phyloP scores from a whole-genome alignment of 345 rosid genomes.

The Camelina sativa region DNA sequence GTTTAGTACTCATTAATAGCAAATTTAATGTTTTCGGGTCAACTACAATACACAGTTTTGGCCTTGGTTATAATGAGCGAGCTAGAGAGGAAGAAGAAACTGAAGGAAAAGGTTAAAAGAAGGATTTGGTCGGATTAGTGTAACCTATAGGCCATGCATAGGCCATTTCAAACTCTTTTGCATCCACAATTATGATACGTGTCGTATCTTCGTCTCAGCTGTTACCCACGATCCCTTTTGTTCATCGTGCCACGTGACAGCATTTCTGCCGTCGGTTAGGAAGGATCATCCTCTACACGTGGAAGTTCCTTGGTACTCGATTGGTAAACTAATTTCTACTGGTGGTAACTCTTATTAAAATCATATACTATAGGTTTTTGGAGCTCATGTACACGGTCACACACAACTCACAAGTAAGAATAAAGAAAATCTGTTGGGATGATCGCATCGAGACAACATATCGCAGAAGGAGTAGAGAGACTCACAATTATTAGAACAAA shows the following conservation, averaged over 20 bases:
- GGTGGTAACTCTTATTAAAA: conserved; percentile 29
- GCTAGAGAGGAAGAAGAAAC: conserved; percentile 14
- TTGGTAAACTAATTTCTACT: conserved; percentile 26
- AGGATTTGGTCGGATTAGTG: conserved; percentile 48
- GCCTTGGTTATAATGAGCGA: conserved; percentile 17
- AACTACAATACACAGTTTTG: background rate
- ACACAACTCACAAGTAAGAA: background rate
- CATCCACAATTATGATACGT: conserved; percentile 52
- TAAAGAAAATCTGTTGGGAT: background rate
- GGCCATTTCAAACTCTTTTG: conserved; percentile 53
- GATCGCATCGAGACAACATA: background rate
- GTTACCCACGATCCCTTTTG: conserved; percentile 43
- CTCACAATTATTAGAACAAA: background rate
- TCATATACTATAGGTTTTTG: background rate
- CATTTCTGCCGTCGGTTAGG: conserved; percentile 38
- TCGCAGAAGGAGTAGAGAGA: background rate
- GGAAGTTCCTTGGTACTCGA: conserved; percentile 8
- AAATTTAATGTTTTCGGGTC: background rate
- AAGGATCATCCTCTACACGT: conserved; percentile 30
- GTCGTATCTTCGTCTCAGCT: conserved; percentile 35
- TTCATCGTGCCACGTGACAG: conserved; percentile 29
- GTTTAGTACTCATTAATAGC: background rate
- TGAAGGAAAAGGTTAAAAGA: conserved; percentile 41
- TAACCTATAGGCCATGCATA: conserved; percentile 66
- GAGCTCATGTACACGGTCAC: conserved; percentile 4